Conservation (phyloP, 2,329 filamentous ascomycete species). For the Lasiodiplodia citricola region DNA sequence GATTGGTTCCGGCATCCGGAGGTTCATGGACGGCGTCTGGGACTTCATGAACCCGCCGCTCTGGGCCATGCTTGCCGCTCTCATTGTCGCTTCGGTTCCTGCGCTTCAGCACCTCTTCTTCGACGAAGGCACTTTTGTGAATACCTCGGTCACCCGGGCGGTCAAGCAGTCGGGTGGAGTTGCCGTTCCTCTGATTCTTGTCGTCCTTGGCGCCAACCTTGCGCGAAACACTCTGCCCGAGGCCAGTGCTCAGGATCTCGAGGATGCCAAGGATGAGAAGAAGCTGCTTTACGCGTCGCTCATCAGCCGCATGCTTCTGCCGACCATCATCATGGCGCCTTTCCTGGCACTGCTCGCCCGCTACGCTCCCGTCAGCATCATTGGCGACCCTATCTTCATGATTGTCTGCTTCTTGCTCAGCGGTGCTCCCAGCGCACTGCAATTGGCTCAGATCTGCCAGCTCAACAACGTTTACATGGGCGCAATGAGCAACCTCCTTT, state of each 20-base stretch:
- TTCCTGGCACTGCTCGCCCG: constrained; percentile 86
- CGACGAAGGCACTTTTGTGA: constrained; percentile 83
- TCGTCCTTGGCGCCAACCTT: constrained; percentile 92
- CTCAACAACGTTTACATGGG: constrained; percentile 96
- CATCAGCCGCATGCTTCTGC: constrained; percentile 88
- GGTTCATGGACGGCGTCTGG: constrained; percentile 73
- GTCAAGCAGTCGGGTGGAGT: constrained; percentile 85
- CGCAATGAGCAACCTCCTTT: constrained; percentile 89
- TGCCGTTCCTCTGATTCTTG: constrained; percentile 91
- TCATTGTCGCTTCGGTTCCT: constrained; percentile 88
- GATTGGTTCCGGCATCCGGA: constrained; percentile 48
- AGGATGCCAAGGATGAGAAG: constrained; percentile 70
- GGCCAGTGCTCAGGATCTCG: constrained; percentile 67
- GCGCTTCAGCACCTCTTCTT: constrained; percentile 85
- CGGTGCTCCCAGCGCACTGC: constrained; percentile 89
- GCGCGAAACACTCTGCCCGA: constrained; percentile 86
- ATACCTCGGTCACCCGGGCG: constrained; percentile 90
- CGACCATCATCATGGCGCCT: constrained; percentile 90
- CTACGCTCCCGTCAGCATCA: constrained; percentile 87
- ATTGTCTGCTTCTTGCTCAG: constrained; percentile 97
- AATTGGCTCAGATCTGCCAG: constrained; percentile 97
- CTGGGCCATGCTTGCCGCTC: constrained; percentile 94
- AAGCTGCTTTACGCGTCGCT: constrained; percentile 86
- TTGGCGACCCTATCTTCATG: constrained; percentile 97
- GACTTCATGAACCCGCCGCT: constrained; percentile 98